Evolutionary conservation across 202 grass and related monocot genomes (phyloP).

Genomic region (Setaria viridis): DNA sequence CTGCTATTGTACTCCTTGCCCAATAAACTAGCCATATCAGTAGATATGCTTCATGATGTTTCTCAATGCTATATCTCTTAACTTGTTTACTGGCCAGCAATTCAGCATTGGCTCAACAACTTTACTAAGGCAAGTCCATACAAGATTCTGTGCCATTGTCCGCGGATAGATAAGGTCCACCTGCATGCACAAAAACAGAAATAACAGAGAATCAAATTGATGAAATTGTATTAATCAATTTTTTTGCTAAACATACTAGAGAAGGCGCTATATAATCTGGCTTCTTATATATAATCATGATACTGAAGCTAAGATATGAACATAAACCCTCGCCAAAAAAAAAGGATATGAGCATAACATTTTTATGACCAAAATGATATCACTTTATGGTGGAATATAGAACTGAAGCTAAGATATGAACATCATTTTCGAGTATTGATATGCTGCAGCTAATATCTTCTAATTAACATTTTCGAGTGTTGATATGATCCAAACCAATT

Average conservation of each 20-base stretch:
- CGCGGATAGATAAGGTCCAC: constrained; percentile 29
- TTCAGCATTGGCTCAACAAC: constrained; percentile 25
- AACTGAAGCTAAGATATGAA: not conserved
- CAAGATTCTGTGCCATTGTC: not conserved
- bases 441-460: not conserved
- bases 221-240: not conserved
- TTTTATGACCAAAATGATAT: not conserved
- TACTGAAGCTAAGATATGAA: not conserved
- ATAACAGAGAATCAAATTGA: not conserved
- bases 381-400: not conserved
- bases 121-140: not conserved
- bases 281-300: not conserved
- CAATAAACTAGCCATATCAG: not conserved
- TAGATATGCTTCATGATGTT: constrained; percentile 27
- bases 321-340: not conserved
- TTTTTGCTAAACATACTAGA: not conserved
- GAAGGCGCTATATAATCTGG: not conserved
- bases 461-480: not conserved
- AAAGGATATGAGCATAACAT: too few species aligned
- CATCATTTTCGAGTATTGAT: not conserved
- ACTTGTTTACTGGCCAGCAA: not conserved
- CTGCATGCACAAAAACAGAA: not conserved
- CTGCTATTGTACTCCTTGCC: too few species aligned
- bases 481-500: not conserved
- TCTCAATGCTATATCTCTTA: not conserved